phyloP scores from a whole-genome alignment of 2,329 filamentous ascomycete species.

The Botrytis byssoidea region DNA sequence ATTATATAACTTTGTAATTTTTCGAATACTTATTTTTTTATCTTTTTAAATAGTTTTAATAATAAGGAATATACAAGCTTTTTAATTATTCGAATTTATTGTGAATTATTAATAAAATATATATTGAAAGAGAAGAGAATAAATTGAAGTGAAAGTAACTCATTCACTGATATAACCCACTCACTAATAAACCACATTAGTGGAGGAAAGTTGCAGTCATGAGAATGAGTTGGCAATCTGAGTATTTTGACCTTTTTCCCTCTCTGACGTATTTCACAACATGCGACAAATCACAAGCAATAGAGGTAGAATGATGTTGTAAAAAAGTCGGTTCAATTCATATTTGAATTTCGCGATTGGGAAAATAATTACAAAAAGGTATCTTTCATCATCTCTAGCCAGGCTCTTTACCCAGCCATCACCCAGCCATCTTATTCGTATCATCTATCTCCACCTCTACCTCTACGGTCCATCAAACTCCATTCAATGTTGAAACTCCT shows the following conservation, averaged over 20 bases:
- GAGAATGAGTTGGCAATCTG: background rate
- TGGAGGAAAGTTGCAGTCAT: background rate
- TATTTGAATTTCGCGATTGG: background rate
- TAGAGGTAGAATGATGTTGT: background rate
- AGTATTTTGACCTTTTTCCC: background rate
- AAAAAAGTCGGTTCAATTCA: background rate
- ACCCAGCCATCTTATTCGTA: background rate
- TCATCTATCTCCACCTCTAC: background rate
- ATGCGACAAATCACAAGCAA: background rate
- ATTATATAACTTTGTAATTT: no score
- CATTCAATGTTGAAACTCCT: background rate
- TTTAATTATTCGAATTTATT: no score
- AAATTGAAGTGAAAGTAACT: no score
- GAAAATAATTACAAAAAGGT: constrained; percentile 8
- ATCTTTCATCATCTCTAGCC: background rate
- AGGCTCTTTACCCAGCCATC: background rate
- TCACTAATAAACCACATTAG: no score
- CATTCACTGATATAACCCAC: no score
- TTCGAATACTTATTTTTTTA: no score
- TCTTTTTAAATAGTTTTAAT: no score
- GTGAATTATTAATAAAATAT: no score
- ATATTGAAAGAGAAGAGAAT: no score
- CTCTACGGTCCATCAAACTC: background rate
- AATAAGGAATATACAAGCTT: no score
- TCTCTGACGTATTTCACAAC: no score